These are phyloP conservation scores for Metschnikowia reukaufii DNA, from an alignment of 805 yeast species.

Conservation along the genomic window DNA sequence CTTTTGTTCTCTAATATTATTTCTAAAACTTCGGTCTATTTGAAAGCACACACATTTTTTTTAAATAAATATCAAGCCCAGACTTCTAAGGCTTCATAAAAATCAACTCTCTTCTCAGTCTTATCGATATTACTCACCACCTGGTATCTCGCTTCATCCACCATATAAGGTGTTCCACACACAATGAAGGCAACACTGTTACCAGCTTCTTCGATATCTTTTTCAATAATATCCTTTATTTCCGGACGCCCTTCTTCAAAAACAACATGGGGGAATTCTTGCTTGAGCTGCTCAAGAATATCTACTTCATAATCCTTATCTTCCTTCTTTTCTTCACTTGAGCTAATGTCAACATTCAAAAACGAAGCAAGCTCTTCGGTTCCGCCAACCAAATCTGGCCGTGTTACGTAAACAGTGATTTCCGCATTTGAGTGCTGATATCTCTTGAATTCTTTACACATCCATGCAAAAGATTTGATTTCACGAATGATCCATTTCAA, in stretches of 20 bases:
- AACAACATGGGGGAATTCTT: conserved; percentile 34
- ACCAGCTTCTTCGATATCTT: conserved; percentile 35
- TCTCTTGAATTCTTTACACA: conserved; percentile 37
- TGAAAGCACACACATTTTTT: too few relatives aligned
- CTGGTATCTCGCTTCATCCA: conserved; percentile 52
- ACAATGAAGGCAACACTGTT: conserved; percentile 50
- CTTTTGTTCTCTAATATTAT: too few relatives aligned
- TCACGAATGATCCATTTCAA: conserved; percentile 43
- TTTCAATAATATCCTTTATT: conserved; percentile 30
- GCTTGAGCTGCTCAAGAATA: conserved; percentile 16
- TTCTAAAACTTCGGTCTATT: too few relatives aligned
- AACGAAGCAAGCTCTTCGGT: conserved; percentile 15
- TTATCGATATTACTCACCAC: conserved; percentile 43
- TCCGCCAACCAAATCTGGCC: conserved; percentile 7
- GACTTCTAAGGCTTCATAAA: conserved; percentile 70
- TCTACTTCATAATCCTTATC: conserved; percentile 3
- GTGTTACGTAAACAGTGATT: conserved; percentile 37
- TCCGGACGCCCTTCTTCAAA: conserved; percentile 48
- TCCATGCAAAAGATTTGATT: conserved; percentile 40
- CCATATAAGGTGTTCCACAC: conserved; percentile 64
- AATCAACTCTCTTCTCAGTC: conserved; percentile 53
- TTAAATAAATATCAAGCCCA: too few relatives aligned
- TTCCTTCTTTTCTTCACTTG: conserved; percentile 3
- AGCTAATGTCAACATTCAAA: background rate
- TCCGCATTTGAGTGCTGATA: conserved; percentile 31